A percentile compares a stretch with the other conserved stretches of the same genome.
phyloP scores from a whole-genome alignment of 2,329 filamentous ascomycete species.

The Ascochyta lentis region DNA sequence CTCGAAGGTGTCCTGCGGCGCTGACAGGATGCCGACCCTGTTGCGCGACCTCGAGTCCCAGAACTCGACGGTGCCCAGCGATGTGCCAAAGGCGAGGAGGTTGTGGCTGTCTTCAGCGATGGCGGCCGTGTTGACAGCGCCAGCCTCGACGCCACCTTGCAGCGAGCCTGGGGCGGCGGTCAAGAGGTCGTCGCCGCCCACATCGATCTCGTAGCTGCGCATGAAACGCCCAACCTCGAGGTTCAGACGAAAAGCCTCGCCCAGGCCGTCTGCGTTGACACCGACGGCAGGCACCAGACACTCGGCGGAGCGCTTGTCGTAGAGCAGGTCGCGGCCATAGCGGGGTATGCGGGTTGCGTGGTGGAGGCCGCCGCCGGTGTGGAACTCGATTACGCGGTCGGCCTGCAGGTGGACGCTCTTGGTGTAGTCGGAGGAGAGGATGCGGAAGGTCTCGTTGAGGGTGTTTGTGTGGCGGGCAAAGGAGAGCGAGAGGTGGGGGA shows the following conservation, averaged over 20 bases:
- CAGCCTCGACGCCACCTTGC: constrained; percentile 85
- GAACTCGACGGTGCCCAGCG: constrained; percentile 93
- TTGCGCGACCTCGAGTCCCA: constrained; percentile 90
- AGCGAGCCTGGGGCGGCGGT: constrained; percentile 73
- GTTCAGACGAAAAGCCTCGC: constrained; percentile 92
- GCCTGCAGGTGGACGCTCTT: constrained; percentile 94
- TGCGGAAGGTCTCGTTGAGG: constrained; percentile 87
- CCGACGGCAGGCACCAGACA: constrained; percentile 88
- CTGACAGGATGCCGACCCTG: constrained; percentile 77
- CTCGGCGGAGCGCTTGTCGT: constrained; percentile 82
- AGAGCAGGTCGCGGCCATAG: constrained; percentile 89
- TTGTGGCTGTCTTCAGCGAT: constrained; percentile 91
- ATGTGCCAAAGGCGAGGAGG: constrained; percentile 90
- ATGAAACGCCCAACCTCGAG: constrained; percentile 92
- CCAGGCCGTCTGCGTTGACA: constrained; percentile 81
- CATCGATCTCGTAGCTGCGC: constrained; percentile 89
- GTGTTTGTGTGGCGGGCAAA: constrained; percentile 91
- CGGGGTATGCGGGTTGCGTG: constrained; percentile 88
- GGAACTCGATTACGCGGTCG: constrained; percentile 90
- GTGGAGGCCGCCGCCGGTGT: constrained; percentile 86
- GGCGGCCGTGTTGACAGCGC: constrained; percentile 85
- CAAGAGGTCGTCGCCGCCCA: constrained; percentile 79
- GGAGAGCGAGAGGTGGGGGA: constrained; percentile 91
- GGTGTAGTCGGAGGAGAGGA: constrained; percentile 89
- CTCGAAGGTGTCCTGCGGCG: constrained; percentile 49